These are phyloP conservation scores for Ustilago vetiveriae DNA, from an alignment of 1,284 basidiomycete species.

Conservation along the genomic window DNA sequence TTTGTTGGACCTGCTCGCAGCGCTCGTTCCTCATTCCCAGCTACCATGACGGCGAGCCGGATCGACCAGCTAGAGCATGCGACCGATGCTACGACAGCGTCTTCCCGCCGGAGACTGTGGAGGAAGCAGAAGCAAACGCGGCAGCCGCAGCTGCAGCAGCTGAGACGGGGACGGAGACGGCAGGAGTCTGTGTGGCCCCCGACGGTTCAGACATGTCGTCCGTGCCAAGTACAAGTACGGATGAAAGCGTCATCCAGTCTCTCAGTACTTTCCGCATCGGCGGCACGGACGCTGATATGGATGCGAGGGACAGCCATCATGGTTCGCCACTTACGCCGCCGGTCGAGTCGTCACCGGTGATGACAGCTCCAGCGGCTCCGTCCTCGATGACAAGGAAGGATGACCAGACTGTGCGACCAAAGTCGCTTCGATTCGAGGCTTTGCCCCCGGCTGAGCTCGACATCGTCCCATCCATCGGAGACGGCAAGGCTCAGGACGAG, in stretches of 20 bases:
- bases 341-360: slow-evolving; percentile 7
- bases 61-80: slow-evolving; percentile 80
- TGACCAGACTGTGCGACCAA: slow-evolving; percentile 20
- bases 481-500: neutral
- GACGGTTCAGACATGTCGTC: slow-evolving; percentile 39
- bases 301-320: slow-evolving; percentile 13
- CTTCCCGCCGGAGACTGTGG: slow-evolving; percentile 70
- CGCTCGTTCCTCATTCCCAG: slow-evolving; percentile 64
- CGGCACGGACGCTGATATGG: slow-evolving; percentile 18
- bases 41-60: slow-evolving; percentile 58
- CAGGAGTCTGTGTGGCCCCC: neutral
- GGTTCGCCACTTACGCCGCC: slow-evolving; percentile 39
- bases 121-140: slow-evolving; percentile 18
- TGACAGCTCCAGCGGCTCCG: slow-evolving; percentile 2
- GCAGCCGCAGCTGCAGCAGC: no score
- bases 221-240: slow-evolving; percentile 30
- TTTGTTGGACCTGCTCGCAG: slow-evolving; percentile 77
- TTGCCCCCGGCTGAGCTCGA: slow-evolving; percentile 18
- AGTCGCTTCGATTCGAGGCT: slow-evolving; percentile 44
- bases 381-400: slow-evolving; percentile 25
- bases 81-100: slow-evolving; percentile 85
- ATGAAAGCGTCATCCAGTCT: slow-evolving; percentile 24
- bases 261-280: slow-evolving; percentile 14
- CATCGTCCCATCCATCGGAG: no score
- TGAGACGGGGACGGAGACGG: neutral